Percentiles rank a stretch among this genome's conserved stretches.
phyloP scores from a whole-genome alignment of 306 rosid genomes.

The Canavalia ensiformis region DNA sequence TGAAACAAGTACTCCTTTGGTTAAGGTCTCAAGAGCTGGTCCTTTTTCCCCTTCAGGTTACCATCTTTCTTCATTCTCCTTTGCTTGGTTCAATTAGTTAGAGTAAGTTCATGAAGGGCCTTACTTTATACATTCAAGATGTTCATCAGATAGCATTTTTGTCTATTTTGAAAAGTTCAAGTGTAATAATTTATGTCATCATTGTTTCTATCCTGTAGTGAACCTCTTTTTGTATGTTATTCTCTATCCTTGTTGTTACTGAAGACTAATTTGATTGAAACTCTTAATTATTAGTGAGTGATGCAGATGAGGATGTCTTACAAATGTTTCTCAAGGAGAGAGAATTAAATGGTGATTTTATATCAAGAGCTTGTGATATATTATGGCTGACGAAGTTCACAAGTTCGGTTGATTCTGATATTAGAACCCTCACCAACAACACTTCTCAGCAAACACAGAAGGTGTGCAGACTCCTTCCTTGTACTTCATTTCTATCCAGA shows the following conservation, averaged over 20 bases:
- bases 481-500: background rate
- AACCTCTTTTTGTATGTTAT: constrained; percentile 22
- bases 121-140: background rate
- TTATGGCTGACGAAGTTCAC: constrained; percentile 69
- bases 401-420: constrained; percentile 52
- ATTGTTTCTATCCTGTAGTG: background rate
- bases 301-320: constrained; percentile 70
- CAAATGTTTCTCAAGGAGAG: constrained; percentile 80
- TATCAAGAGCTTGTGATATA: constrained; percentile 82
- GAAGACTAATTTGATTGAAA: constrained; percentile 47
- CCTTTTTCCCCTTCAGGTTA: constrained; percentile 51
- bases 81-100: background rate
- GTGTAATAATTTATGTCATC: background rate
- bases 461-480: constrained; percentile 54
- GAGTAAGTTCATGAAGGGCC: background rate
- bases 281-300: constrained; percentile 56
- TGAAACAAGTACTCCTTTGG: background rate
- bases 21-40: constrained; percentile 43
- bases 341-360: constrained; percentile 75
- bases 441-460: constrained; percentile 53
- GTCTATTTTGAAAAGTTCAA: background rate
- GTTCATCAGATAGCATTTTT: constrained; percentile 17
- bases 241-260: background rate
- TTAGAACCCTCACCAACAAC: constrained; percentile 39
- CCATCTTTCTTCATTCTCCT: background rate